Evolutionary conservation across 2,329 filamentous ascomycete genomes (phyloP), one percentile per base, ranked within the genome.

Genomic region (Ceratocystiopsis minuta): DNA sequence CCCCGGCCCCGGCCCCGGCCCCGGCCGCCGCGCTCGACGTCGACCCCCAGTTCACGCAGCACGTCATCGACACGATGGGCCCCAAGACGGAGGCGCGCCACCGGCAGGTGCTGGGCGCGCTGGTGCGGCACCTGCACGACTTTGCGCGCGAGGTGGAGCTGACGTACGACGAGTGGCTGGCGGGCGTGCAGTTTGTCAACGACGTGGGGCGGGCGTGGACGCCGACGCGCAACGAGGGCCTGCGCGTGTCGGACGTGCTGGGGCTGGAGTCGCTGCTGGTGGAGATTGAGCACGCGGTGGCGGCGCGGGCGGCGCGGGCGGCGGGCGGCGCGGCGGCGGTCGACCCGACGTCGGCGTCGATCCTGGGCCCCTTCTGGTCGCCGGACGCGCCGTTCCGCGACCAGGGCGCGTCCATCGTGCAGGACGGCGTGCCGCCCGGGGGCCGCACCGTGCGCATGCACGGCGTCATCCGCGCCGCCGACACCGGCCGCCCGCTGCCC

Each of bases 331-430:
- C 20, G 4, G 20, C 20, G 4, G 7, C 20, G n/a, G 14, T 87
- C 38, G 83, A 88, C 56, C 65, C 75, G 12, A 90, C 83, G 6
- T 72, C 81, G 2, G 81, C 80, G 4, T 76, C 84, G 35, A 85
- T 93, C 49, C 70, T 93, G 0, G 85, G 85, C 0, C 85, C 85
- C 1, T 93, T 93, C 62, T 92, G 82, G 72, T 71, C 82, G 6
- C 68, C 74, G 36, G 70, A 86, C 50, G 75, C 83, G 0, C 83
- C 84, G 6, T 61, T 70, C 44, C 70, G 78, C 38, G 60, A 73
- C n/a, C 80, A 80, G 53, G 84, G 80, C 39, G 70, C 67, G 37
- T 76, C 65, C 51, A 83, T 90, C 47, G 66, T 77, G 16, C 62
- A 61, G 43, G 52, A 59, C 47, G 56, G 67, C 47, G 65, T 63